phyloP scores from a whole-genome alignment of 2,329 filamentous ascomycete species.

The Aspergillus novofumigatus region DNA sequence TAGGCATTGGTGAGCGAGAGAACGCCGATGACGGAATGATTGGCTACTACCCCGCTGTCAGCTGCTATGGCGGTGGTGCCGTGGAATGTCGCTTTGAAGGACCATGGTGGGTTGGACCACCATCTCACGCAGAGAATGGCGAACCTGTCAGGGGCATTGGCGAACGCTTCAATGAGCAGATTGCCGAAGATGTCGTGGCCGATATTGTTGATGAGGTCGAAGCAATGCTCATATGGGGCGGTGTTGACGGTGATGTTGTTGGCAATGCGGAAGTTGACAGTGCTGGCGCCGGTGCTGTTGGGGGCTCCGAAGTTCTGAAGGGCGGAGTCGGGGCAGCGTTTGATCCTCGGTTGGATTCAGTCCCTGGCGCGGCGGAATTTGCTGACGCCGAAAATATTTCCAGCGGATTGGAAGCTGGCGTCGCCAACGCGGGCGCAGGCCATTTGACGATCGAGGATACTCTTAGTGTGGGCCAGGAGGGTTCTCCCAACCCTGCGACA shows the following conservation, averaged over 20 bases:
- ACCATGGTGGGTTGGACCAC: slow-evolving; percentile 84
- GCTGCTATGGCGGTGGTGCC: slow-evolving; percentile 84
- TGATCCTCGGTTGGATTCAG: slow-evolving; percentile 19
- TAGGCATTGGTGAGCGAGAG: slow-evolving; percentile 66
- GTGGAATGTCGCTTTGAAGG: slow-evolving; percentile 93
- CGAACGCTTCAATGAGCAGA: slow-evolving; percentile 85
- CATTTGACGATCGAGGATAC: slow-evolving; percentile 20
- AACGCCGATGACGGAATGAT: slow-evolving; percentile 92
- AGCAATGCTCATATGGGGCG: slow-evolving; percentile 60
- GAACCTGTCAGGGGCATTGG: slow-evolving; percentile 56
- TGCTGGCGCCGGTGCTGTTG: slow-evolving; percentile 23
- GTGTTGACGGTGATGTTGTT: slow-evolving; percentile 31
- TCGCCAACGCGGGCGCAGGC: slow-evolving; percentile 10
- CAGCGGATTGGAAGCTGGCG: slow-evolving; percentile 17
- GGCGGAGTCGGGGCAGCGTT: slow-evolving; percentile 29
- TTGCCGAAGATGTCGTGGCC: slow-evolving; percentile 88
- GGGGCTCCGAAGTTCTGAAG: slow-evolving; percentile 30
- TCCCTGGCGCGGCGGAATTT: not conserved
- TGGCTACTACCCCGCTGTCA: slow-evolving; percentile 91
- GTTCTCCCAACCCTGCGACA: slow-evolving; percentile 18
- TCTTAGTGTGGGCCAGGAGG: slow-evolving; percentile 19
- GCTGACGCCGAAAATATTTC: slow-evolving; percentile 10
- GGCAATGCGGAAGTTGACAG: slow-evolving; percentile 24
- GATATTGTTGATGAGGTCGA: slow-evolving; percentile 94
- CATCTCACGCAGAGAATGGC: slow-evolving; percentile 46